A percentile compares a stretch with the other conserved stretches of the same genome.
phyloP scores from a whole-genome alignment of 148 eudicot species.

The Simmondsia chinensis region DNA sequence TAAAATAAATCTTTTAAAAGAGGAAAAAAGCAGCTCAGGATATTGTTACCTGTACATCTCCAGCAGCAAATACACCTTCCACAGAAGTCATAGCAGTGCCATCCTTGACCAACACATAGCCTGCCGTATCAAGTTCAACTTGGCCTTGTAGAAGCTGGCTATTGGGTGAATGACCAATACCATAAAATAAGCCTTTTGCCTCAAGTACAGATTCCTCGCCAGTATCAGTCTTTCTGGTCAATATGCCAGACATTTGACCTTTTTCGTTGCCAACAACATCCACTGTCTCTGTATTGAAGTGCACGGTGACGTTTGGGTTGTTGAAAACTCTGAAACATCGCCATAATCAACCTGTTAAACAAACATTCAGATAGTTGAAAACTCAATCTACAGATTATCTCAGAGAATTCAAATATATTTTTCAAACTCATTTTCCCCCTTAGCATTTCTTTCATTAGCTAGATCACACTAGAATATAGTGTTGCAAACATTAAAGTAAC shows the following conservation, averaged over 20 bases:
- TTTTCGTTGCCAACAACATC: slow-evolving; percentile 84
- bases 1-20: not conserved
- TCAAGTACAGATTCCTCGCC: slow-evolving; percentile 82
- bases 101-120: slow-evolving; percentile 78
- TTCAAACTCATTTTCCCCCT: too few species aligned
- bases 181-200: slow-evolving; percentile 85
- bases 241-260: slow-evolving; percentile 91
- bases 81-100: slow-evolving; percentile 75
- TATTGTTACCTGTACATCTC: slow-evolving; percentile 83
- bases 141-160: slow-evolving; percentile 87
- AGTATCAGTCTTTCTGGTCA: slow-evolving; percentile 59
- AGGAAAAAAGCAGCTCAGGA: not conserved
- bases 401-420: too few species aligned
- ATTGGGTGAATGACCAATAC: slow-evolving; percentile 96
- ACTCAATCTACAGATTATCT: slow-evolving; percentile 42
- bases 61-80: slow-evolving; percentile 92
- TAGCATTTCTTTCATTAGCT: too few species aligned
- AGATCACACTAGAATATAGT: too few species aligned
- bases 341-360: slow-evolving; percentile 99
- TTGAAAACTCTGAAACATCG: slow-evolving; percentile 99
- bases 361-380: slow-evolving; percentile 92
- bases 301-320: slow-evolving; percentile 96
- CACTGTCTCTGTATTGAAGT: slow-evolving; percentile 92
- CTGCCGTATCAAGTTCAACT: slow-evolving; percentile 67
- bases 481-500: too few species aligned